These are phyloP conservation scores for Tetratostichococcus sp. DNA, from an alignment of 139 green algal genomes.

Conservation along the genomic window DNA sequence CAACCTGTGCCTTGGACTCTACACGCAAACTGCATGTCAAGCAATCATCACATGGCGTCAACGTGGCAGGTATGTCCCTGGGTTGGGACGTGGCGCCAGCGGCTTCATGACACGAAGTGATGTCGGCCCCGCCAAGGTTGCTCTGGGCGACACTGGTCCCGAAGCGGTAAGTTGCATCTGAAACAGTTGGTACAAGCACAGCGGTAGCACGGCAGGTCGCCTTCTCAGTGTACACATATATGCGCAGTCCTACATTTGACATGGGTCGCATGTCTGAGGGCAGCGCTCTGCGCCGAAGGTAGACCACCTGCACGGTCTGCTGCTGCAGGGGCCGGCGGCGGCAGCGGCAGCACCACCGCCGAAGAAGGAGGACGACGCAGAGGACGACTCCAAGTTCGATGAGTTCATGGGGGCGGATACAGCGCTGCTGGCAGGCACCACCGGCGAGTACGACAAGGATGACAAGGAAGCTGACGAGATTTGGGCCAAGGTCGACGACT, in stretches of 20 bases:
- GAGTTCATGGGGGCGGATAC: slow-evolving; percentile 79
- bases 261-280: too few relatives aligned
- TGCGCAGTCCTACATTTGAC: too few relatives aligned
- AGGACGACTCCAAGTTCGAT: slow-evolving; percentile 90
- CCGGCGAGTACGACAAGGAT: slow-evolving; percentile 57
- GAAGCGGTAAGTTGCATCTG: background rate
- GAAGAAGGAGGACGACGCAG: slow-evolving; percentile 29
- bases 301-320: too few relatives aligned
- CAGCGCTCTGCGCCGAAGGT: too few relatives aligned
- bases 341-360: background rate
- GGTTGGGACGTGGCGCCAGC: slow-evolving; percentile 89
- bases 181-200: too few relatives aligned
- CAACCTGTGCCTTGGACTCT: too few relatives aligned
- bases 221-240: too few relatives aligned
- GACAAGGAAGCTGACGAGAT: slow-evolving; percentile 93
- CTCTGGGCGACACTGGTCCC: background rate
- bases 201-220: too few relatives aligned
- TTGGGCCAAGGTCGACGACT: slow-evolving; percentile 90
- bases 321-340: background rate
- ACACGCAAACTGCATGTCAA: too few relatives aligned
- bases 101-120: slow-evolving; percentile 98
- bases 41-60: too few relatives aligned
- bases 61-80: slow-evolving; percentile 80
- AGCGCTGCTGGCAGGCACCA: slow-evolving; percentile 77
- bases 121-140: slow-evolving; percentile 76